Evolutionary conservation across 169 alveolate species (phyloP), one percentile per base, ranked within the genome.

Genomic region (Plasmodium blacklocki): DNA sequence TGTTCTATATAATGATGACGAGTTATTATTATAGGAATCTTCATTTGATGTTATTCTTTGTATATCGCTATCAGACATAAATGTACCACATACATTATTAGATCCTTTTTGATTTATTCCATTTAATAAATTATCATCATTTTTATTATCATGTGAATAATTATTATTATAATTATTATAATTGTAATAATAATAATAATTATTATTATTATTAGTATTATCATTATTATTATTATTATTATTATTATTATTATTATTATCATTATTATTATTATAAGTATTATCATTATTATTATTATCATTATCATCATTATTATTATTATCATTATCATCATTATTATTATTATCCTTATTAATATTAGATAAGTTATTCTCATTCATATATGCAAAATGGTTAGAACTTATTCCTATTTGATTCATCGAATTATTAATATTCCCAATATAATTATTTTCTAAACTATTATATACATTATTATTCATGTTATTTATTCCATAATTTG

Each of bases 201-300:
- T 64, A 64, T 64, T 12, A 64, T 21, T 23, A 64, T 23, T 64
- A 64, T 64, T 64, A 64, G 0, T 1, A 32, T 64, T 18, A 64
- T 12, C 2, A 64, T 64, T 32, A 64, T 64, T 15, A 64, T 64
- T 23, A 15, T 23, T 64, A 64, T 32, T 21, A 32, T 64, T 1
- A 21, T 64, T 19, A 15, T 23, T 64, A 64, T 64, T 64, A 64
- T 64, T 15, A 64, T 64, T 1, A 12, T 18, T 64, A 64, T 64
- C 2, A 39, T 67, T 29, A 68, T 68, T 45, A 43, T 19, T 45
- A 70, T 45, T 70, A 49, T 70, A 1, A 21, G 45, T 8, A 47
- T 45, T 70, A 47, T n/a, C 47, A 70, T 45, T 66, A 66, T 66
- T 8, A 26, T 64, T 66, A 21, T 66, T 0, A 66, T 23, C 9